These are phyloP conservation scores for Prototheca cutis DNA, from an alignment of 163 green algal genomes.

Conservation along the genomic window DNA sequence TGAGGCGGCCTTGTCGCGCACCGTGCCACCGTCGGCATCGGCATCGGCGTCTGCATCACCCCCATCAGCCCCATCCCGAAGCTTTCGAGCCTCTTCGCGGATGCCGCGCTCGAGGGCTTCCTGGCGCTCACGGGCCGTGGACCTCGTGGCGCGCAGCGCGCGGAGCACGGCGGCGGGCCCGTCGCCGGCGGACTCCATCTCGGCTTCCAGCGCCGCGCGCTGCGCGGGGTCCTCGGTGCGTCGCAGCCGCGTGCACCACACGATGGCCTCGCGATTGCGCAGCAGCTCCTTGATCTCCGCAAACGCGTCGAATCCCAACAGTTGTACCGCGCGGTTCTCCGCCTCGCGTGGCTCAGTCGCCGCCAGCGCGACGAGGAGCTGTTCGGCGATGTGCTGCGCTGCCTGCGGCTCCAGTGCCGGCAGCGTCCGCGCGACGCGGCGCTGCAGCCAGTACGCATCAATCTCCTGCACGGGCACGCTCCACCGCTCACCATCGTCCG, in stretches of 20 bases:
- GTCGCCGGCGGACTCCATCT: conserved; percentile 66
- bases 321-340: conserved; percentile 80
- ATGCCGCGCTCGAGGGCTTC: conserved; percentile 77
- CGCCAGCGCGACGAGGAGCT: conserved; percentile 56
- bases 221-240: conserved; percentile 56
- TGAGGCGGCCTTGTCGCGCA: conserved; percentile 25
- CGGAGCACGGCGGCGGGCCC: conserved; percentile 64
- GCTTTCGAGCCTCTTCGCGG: conserved; percentile 72
- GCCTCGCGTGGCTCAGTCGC: conserved; percentile 50
- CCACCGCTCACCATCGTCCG: conserved; percentile 36
- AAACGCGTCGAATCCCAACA: conserved; percentile 94
- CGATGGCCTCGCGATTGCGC: conserved; percentile 73
- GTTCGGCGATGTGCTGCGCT: conserved; percentile 67
- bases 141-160: conserved; percentile 67
- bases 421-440: conserved; percentile 64
- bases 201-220: conserved; percentile 30
- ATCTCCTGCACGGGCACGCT: conserved; percentile 73
- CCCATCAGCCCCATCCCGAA: conserved; percentile 15
- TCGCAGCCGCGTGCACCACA: conserved; percentile 88
- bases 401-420: conserved; percentile 55
- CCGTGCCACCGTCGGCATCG: not conserved
- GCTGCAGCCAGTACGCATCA: conserved; percentile 98
- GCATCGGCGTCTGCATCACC: not conserved
- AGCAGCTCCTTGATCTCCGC: conserved; percentile 93
- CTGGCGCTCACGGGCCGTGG: conserved; percentile 78